These are phyloP conservation scores for Mycena galericulata DNA, from an alignment of 768 basidiomycete species.

Conservation along the genomic window DNA sequence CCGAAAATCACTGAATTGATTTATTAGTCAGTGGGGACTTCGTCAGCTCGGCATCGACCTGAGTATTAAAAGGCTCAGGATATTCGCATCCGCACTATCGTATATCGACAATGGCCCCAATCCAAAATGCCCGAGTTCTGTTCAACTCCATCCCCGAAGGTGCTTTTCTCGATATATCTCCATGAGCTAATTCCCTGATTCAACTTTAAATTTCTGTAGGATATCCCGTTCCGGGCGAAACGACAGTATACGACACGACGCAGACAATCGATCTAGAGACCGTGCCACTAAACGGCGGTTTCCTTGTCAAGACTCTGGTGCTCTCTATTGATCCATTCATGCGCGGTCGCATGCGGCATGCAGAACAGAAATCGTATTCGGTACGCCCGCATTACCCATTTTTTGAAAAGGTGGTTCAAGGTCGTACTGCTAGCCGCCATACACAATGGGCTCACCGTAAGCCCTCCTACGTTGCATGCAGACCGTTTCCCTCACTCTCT, in stretches of 20 bases:
- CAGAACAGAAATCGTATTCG: constrained; percentile 10
- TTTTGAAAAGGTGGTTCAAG: neutral
- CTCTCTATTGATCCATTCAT: constrained; percentile 62
- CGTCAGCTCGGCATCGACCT: too few species aligned
- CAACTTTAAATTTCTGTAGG: constrained; percentile 21
- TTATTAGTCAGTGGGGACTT: too few species aligned
- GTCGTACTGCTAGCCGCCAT: neutral
- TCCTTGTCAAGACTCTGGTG: constrained; percentile 57
- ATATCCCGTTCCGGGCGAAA: constrained; percentile 51
- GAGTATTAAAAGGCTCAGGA: too few species aligned
- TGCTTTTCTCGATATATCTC: neutral
- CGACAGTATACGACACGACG: constrained; percentile 51
- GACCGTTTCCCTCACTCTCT: neutral
- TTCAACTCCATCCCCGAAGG: neutral
- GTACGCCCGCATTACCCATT: neutral
- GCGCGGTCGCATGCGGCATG: constrained; percentile 49
- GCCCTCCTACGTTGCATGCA: neutral
- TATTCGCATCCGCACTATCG: too few species aligned
- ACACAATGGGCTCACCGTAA: neutral
- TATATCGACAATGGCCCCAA: neutral
- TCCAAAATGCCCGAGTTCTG: neutral
- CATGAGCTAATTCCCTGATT: neutral
- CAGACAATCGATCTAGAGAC: constrained; percentile 58
- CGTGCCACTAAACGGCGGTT: constrained; percentile 50
- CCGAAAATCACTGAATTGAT: too few species aligned